phyloP scores from a whole-genome alignment of 2,329 filamentous ascomycete species.

The Fonsecaea nubica region DNA sequence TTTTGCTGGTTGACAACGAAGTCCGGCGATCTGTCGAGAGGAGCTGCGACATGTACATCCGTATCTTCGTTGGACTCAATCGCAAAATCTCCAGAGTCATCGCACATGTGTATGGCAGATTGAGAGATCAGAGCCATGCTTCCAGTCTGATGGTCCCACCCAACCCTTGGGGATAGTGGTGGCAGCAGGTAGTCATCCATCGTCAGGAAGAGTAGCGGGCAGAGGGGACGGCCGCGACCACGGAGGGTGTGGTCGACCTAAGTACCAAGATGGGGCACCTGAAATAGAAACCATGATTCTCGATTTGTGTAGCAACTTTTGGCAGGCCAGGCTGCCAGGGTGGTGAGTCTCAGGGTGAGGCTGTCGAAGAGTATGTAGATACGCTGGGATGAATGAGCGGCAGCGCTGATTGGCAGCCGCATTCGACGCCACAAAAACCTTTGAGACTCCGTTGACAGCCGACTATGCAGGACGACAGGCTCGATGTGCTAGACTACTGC shows the following conservation, averaged over 20 bases:
- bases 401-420: background rate
- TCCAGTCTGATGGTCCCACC: background rate
- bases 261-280: background rate
- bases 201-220: background rate
- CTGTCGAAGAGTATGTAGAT: no score
- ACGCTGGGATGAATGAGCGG: no score
- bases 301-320: background rate
- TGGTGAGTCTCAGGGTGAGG: background rate
- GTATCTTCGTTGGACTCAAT: background rate
- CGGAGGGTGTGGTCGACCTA: background rate
- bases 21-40: background rate
- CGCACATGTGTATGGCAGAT: background rate
- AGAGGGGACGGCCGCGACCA: background rate
- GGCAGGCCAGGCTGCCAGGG: background rate
- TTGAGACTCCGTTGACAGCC: background rate
- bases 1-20: background rate
- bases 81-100: background rate
- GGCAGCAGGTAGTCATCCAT: background rate
- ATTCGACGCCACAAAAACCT: slow-evolving; percentile 18
- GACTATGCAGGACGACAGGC: background rate
- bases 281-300: background rate
- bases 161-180: background rate
- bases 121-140: background rate
- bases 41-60: background rate
- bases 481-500: background rate